Conservation (phyloP, 225 moss, liverwort and hornwort genomes). For the Marchantia paleacea region DNA sequence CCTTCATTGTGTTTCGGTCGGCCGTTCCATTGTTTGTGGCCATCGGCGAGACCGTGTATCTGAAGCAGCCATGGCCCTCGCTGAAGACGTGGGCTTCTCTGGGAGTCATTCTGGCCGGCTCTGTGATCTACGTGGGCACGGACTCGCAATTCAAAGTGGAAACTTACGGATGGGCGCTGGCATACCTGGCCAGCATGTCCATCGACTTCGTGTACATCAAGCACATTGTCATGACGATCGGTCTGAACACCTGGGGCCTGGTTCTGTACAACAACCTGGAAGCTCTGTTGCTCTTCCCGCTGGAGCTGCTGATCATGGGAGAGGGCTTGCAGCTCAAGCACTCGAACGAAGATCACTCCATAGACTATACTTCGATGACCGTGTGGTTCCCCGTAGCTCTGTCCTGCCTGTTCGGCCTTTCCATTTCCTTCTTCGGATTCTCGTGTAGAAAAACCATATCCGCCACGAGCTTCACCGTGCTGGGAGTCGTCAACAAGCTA, state of each 20-base stretch:
- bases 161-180: constrained; percentile 72
- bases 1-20: constrained; percentile 86
- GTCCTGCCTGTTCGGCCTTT: constrained; percentile 70
- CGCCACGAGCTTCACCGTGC: constrained; percentile 77
- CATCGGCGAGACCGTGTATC: constrained; percentile 68
- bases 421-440: constrained; percentile 87
- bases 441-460: constrained; percentile 64
- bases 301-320: constrained; percentile 77
- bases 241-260: constrained; percentile 78
- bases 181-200: constrained; percentile 80
- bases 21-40: constrained; percentile 82
- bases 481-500: constrained; percentile 86
- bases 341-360: constrained; percentile 38
- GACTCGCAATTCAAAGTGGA: constrained; percentile 70
- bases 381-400: constrained; percentile 75
- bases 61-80: constrained; percentile 83
- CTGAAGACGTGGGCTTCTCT: constrained; percentile 68
- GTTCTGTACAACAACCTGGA: constrained; percentile 89
- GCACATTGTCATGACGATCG: constrained; percentile 88
- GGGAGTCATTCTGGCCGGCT: constrained; percentile 62
- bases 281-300: constrained; percentile 72
- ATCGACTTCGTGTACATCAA: constrained; percentile 88
- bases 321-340: constrained; percentile 50
- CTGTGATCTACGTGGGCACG: constrained; percentile 65
- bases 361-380: constrained; percentile 49